Conservation (phyloP, 805 yeast species). For the Yamadazyma nakazawae region DNA sequence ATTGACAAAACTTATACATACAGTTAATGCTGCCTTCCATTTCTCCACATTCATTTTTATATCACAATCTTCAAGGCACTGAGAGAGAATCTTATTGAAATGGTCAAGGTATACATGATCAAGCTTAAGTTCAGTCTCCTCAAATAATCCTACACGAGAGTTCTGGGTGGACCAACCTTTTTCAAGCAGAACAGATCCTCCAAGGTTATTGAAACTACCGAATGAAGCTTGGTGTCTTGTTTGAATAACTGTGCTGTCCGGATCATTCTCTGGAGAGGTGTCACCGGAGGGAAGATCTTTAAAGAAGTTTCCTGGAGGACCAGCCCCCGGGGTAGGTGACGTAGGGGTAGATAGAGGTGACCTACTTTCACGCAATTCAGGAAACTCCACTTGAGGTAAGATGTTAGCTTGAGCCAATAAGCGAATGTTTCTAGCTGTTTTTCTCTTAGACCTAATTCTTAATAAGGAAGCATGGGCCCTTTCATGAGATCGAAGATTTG, state of each 20-base stretch:
- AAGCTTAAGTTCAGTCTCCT: constrained; percentile 5
- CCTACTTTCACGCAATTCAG: background rate
- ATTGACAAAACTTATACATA: constrained; percentile 53
- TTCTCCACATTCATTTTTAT: constrained; percentile 40
- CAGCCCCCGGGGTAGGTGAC: constrained; percentile 8
- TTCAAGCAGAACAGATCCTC: constrained; percentile 5
- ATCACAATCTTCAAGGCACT: constrained; percentile 60
- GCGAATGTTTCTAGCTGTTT: constrained; percentile 30
- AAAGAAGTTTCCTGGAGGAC: constrained; percentile 1
- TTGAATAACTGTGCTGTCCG: background rate
- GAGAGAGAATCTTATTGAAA: constrained; percentile 51
- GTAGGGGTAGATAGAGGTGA: constrained; percentile 23
- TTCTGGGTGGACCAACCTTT: background rate
- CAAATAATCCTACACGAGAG: constrained; percentile 5
- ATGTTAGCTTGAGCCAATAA: constrained; percentile 20
- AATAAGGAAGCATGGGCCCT: constrained; percentile 64
- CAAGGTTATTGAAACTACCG: constrained; percentile 7
- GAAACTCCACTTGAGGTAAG: constrained; percentile 22
- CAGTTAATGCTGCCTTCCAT: constrained; percentile 60
- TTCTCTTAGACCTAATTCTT: constrained; percentile 58
- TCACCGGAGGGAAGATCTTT: constrained; percentile 2
- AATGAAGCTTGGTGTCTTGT: constrained; percentile 10
- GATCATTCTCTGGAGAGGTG: background rate
- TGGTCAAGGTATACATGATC: constrained; percentile 33
- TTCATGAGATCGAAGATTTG: constrained; percentile 46